phyloP scores from a whole-genome alignment of 1,284 basidiomycete species.

The Prillingera fragicola region DNA sequence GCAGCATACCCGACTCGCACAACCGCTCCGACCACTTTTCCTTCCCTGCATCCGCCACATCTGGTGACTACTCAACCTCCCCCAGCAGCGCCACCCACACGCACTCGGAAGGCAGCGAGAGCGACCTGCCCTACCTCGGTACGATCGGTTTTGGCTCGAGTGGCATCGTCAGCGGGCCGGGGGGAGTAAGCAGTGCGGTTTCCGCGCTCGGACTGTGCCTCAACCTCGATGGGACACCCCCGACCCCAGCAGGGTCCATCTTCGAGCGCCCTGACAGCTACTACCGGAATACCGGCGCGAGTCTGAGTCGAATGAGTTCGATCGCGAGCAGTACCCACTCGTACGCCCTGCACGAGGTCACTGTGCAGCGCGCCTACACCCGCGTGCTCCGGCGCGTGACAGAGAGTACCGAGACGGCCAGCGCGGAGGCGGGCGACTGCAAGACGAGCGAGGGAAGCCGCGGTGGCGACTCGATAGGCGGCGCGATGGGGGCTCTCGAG shows the following conservation, averaged over 20 bases:
- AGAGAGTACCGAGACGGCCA: conserved; percentile 1
- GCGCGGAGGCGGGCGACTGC: not conserved
- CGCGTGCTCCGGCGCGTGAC: conserved; percentile 13
- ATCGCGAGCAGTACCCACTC: conserved; percentile 6
- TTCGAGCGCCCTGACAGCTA: too few relatives aligned
- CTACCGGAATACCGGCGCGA: not conserved
- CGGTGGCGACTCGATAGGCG: not conserved
- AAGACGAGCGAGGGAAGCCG: not conserved
- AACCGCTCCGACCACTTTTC: not conserved
- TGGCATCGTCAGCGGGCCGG: not conserved
- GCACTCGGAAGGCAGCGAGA: not conserved
- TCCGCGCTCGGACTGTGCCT: conserved; percentile 3
- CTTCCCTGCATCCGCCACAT: conserved; percentile 5
- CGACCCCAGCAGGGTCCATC: too few relatives aligned
- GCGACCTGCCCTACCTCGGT: not conserved
- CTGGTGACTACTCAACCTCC: conserved; percentile 2
- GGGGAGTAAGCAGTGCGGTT: too few relatives aligned
- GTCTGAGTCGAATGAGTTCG: conserved; percentile 2
- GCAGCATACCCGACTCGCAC: not conserved
- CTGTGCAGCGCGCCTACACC: conserved; percentile 21
- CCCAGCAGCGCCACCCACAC: not conserved
- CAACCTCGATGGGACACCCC: not conserved
- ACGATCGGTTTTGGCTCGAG: not conserved
- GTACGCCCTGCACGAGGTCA: conserved; percentile 18
- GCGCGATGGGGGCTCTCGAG: conserved; percentile 4